Percentiles rank a stretch among this genome's conserved stretches.
These are phyloP conservation scores for Glonium stellatum DNA, from an alignment of 495 filamentous ascomycete species.

Conservation along the genomic window DNA sequence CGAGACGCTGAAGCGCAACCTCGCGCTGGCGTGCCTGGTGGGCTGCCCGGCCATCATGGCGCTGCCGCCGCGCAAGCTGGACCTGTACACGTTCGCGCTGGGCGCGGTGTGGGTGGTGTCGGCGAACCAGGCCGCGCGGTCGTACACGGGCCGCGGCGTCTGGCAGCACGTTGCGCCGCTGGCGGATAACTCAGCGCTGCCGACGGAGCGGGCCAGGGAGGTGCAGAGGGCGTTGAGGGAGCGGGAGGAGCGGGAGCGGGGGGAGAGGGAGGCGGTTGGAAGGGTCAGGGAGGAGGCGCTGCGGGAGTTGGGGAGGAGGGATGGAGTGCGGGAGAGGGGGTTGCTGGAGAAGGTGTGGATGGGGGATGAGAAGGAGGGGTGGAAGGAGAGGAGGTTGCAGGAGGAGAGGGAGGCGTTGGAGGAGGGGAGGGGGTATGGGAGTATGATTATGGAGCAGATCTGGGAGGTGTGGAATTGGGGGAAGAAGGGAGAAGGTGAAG, in stretches of 20 bases:
- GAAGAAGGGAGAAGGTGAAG: slow-evolving; percentile 32
- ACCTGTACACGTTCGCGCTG: slow-evolving; percentile 58
- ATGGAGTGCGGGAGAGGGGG: slow-evolving; percentile 36
- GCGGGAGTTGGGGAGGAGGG: slow-evolving; percentile 19
- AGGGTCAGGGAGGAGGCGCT: slow-evolving; percentile 28
- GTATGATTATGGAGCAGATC: slow-evolving; percentile 77
- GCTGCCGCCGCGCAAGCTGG: slow-evolving; percentile 76
- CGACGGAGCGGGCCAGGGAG: slow-evolving; percentile 48
- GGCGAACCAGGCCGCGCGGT: slow-evolving; percentile 57
- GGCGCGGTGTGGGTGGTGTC: slow-evolving; percentile 52
- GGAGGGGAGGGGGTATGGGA: slow-evolving; percentile 72
- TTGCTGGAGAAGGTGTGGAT: slow-evolving; percentile 55
- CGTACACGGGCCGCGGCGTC: slow-evolving; percentile 53
- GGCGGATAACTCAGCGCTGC: slow-evolving; percentile 23
- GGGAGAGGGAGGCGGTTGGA: slow-evolving; percentile 26
- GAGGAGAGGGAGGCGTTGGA: slow-evolving; percentile 67
- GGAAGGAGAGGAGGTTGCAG: slow-evolving; percentile 63
- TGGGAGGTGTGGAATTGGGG: slow-evolving; percentile 70
- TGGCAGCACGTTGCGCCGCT: slow-evolving; percentile 31
- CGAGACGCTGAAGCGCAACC: slow-evolving; percentile 49
- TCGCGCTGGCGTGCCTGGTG: slow-evolving; percentile 57
- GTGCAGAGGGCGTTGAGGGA: slow-evolving; percentile 39
- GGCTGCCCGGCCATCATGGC: slow-evolving; percentile 61
- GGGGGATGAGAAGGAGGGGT: slow-evolving; percentile 55
- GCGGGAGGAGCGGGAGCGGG: slow-evolving; percentile 27